Evolutionary conservation across 148 eudicot genomes (phyloP).

Genomic region (Arbutus unedo): DNA sequence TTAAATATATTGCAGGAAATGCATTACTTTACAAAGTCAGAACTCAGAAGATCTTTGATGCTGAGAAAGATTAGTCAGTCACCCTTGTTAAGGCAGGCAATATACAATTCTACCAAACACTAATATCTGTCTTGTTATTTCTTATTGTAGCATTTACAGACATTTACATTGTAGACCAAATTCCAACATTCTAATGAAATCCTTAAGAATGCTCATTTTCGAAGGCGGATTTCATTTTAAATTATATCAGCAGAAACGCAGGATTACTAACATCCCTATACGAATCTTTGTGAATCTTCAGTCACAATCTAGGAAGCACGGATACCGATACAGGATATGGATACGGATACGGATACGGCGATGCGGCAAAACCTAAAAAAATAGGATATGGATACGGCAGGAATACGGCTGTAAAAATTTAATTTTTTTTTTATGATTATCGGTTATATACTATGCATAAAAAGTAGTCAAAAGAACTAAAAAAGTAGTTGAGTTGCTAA

Average conservation of each 20-base stretch:
- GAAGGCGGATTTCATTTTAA: not conserved
- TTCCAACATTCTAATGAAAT: not conserved
- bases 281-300: too few relatives aligned
- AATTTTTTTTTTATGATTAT: too few relatives aligned
- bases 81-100: not conserved
- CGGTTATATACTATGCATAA: too few relatives aligned
- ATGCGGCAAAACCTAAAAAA: too few relatives aligned
- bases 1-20: not conserved
- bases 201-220: not conserved
- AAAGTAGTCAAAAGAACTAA: too few relatives aligned
- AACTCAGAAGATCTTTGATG: not conserved
- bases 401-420: not conserved
- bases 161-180: not conserved
- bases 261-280: not conserved
- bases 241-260: too few relatives aligned
- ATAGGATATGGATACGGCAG: too few relatives aligned
- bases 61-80: not conserved
- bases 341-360: too few relatives aligned
- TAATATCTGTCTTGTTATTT: not conserved
- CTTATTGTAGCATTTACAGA: not conserved
- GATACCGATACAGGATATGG: too few relatives aligned
- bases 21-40: not conserved
- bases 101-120: not conserved
- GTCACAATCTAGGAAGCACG: too few relatives aligned
- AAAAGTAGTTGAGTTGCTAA: too few relatives aligned